Evolutionary conservation across 2,329 filamentous ascomycete species (phyloP), one percentile per base, ranked within the genome.

Genomic region (Penicillium sp.): DNA sequence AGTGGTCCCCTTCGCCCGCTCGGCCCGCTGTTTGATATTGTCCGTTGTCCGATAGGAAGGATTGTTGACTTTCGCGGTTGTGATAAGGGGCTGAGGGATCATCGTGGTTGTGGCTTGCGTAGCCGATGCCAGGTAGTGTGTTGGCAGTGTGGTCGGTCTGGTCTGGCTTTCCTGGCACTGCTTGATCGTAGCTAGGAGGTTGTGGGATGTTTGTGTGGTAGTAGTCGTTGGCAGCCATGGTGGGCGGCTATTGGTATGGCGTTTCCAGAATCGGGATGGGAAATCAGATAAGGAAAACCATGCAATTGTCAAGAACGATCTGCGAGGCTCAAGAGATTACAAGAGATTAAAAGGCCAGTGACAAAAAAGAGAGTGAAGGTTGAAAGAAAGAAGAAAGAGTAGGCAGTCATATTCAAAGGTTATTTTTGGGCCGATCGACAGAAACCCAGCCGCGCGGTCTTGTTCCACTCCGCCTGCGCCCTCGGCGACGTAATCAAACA

Each of bases 211-310:
- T 75, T 57, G 62, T 69, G 62, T 80, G 78, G 74, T 89, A 89
- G 74, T 89, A 89, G 64, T 88, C 83, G 75, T 86, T 82, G 59
- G 83, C 78, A 42, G 84, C 81, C 85, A 88, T 87, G 64, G 49
- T 77, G 70, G 59, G 55, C 50, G 36, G 56, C 41, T 44, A 46
- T 45, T 40, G 41, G 22, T 44, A 8, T 44, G 32, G 40, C 29
- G 27, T 31, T 45, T 34, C 31, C 31, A 34, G 13, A 34, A n/a
- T n/a, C 13, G 14, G 2, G 34, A 36, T 4, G 13, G 13, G 13
- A 13, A 31, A 31, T 18, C 41, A 45, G 10, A 36, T 24, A 5
- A 24, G 38, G n/a, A 38, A 24, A 47, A 27, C 18, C 45, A 36
- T 43, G 46, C 34, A 42, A 22, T 39, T 14, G 43, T 47, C 21